Conservation (phyloP, 495 filamentous ascomycete genomes). For the Penicillium paradoxum region DNA sequence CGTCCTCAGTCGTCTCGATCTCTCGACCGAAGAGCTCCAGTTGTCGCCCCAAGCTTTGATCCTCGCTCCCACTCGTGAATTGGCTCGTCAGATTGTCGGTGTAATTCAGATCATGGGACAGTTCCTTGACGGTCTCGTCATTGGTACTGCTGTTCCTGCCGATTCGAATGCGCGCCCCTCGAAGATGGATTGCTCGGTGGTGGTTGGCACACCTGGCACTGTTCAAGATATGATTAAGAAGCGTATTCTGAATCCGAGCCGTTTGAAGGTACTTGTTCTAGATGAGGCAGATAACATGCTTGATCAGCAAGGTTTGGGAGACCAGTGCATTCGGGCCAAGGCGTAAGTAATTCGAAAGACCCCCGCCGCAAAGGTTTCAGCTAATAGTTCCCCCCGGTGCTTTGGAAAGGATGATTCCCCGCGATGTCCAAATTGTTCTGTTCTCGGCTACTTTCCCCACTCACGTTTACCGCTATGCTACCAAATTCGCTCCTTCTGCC, state of each 20-base stretch:
- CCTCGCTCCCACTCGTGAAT: conserved; percentile 87
- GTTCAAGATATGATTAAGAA: conserved; percentile 78
- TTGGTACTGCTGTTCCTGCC: conserved; percentile 76
- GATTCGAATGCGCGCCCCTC: conserved; percentile 57
- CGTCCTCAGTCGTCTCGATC: conserved; percentile 77
- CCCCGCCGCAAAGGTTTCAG: not conserved
- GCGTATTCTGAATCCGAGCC: conserved; percentile 56
- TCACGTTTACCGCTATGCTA: conserved; percentile 74
- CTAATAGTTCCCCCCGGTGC: not conserved
- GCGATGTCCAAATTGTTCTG: conserved; percentile 73
- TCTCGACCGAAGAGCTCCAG: conserved; percentile 45
- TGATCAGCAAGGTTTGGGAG: conserved; percentile 88
- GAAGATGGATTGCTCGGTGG: conserved; percentile 62
- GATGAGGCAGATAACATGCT: conserved; percentile 97
- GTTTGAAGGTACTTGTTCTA: conserved; percentile 74
- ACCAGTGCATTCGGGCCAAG: conserved; percentile 89
- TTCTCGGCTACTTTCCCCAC: conserved; percentile 96
- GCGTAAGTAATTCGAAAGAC: conserved; percentile 45
- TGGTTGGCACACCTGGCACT: conserved; percentile 93
- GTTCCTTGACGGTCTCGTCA: conserved; percentile 65
- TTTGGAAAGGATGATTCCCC: conserved; percentile 59
- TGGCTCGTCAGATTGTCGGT: conserved; percentile 88
- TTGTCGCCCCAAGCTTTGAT: conserved; percentile 77
- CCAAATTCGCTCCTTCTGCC: conserved; percentile 72
- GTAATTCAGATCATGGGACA: conserved; percentile 77